phyloP scores from a whole-genome alignment of 495 filamentous ascomycete genomes.

The Xylaria longipes region DNA sequence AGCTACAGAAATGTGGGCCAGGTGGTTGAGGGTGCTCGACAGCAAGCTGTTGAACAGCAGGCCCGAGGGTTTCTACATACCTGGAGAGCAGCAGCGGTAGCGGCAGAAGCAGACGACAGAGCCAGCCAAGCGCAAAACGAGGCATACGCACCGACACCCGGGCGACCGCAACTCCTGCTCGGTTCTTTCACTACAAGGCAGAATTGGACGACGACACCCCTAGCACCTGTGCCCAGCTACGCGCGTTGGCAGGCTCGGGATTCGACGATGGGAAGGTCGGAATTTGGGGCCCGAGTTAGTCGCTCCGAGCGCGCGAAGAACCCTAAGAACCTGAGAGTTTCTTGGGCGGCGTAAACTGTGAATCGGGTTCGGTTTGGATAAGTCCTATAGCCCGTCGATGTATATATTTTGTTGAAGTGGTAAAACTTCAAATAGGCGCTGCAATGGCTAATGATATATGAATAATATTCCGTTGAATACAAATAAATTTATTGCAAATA shows the following conservation, averaged over 20 bases:
- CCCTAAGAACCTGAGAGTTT: slow-evolving; percentile 39
- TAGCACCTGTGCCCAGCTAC: slow-evolving; percentile 37
- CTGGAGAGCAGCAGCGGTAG: slow-evolving; percentile 34
- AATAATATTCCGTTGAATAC: background rate
- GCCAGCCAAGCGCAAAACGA: slow-evolving; percentile 21
- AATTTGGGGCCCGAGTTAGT: slow-evolving; percentile 25
- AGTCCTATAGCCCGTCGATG: background rate
- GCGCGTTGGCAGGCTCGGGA: slow-evolving; percentile 36
- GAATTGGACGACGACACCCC: slow-evolving; percentile 36
- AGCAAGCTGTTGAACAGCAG: slow-evolving; percentile 30
- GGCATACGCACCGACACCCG: slow-evolving; percentile 36
- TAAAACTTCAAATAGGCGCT: background rate
- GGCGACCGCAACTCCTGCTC: slow-evolving; percentile 38
- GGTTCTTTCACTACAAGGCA: slow-evolving; percentile 29
- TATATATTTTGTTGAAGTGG: background rate
- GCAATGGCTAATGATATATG: slow-evolving; percentile 4
- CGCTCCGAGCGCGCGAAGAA: slow-evolving; percentile 29
- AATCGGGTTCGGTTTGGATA: background rate
- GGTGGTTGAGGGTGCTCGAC: slow-evolving; percentile 37
- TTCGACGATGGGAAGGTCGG: slow-evolving; percentile 32
- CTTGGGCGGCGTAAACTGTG: slow-evolving; percentile 36
- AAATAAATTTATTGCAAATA: background rate
- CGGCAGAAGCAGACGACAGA: slow-evolving; percentile 6
- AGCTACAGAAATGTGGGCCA: slow-evolving; percentile 35
- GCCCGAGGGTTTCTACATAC: slow-evolving; percentile 32